phyloP scores from a whole-genome alignment of 331 rosid species.

The Spiraea crenata region DNA sequence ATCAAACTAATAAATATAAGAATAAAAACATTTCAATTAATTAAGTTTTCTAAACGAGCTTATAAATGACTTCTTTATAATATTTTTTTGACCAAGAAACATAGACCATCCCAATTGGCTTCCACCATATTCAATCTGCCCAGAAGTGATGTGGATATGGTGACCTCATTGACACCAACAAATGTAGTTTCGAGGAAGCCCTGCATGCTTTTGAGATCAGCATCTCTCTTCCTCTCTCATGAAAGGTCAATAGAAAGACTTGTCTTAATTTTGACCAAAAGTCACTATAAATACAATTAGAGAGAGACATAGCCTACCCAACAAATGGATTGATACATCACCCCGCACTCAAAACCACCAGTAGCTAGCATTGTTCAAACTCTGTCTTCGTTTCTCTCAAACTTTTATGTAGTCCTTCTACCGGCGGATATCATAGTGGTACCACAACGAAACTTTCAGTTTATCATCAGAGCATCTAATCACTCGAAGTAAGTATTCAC shows the following conservation, averaged over 20 bases:
- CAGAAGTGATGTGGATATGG: constrained; percentile 23
- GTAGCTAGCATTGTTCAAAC: constrained; percentile 4
- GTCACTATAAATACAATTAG: constrained; percentile 14
- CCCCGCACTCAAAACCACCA: constrained; percentile 5
- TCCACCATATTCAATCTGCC: constrained; percentile 17
- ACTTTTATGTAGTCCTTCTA: too few species aligned
- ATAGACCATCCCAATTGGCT: constrained; percentile 21
- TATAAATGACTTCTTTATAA: neutral
- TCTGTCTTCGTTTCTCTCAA: neutral
- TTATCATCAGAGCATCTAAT: neutral
- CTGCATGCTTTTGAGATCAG: constrained; percentile 30
- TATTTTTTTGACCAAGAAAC: constrained; percentile 44
- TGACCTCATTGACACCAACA: constrained; percentile 23
- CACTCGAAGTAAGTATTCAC: neutral
- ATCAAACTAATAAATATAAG: neutral
- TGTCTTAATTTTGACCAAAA: constrained; percentile 56
- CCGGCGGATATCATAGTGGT: neutral
- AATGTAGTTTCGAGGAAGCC: constrained; percentile 66
- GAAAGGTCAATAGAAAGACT: constrained; percentile 47
- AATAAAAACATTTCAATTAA: neutral
- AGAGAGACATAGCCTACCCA: neutral
- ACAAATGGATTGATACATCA: constrained; percentile 7
- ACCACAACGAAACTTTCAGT: too few species aligned
- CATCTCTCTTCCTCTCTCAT: constrained; percentile 16
- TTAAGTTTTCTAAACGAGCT: neutral